A percentile compares a stretch with the other conserved stretches of the same genome.
Evolutionary conservation across 2,329 filamentous ascomycete species (phyloP).

Genomic region (Colletotrichum orchidophilum): DNA sequence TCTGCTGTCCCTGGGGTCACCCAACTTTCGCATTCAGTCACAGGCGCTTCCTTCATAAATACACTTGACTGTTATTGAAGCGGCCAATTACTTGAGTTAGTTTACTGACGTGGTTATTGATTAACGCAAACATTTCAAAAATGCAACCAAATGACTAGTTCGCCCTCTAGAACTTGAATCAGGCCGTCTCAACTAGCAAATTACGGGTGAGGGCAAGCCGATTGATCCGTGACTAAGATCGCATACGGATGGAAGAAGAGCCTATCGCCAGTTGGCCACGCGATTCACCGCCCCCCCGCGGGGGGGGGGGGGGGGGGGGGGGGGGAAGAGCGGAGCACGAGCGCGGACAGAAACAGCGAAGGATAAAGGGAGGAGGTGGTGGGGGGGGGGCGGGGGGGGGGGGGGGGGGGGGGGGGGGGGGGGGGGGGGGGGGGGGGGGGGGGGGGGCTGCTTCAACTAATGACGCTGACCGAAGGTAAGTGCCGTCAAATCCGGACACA

Average conservation of each 20-base stretch:
- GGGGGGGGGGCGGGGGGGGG: too few species aligned
- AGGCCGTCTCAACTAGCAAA: not conserved
- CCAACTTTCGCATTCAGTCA: not conserved
- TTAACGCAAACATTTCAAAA: not conserved
- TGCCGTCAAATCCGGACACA: conserved; percentile 25
- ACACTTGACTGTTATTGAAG: not conserved
- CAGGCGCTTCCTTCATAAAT: not conserved
- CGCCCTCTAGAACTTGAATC: not conserved
- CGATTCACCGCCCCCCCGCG: too few species aligned
- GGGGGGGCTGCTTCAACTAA: conserved; percentile 12
- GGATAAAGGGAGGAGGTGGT: too few species aligned
- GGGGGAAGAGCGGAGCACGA: too few species aligned
- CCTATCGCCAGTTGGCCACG: too few species aligned
- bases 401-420: too few species aligned
- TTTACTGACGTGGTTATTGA: not conserved
- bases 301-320: too few species aligned
- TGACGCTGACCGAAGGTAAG: conserved; percentile 31
- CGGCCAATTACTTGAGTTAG: not conserved
- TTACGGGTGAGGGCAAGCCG: not conserved
- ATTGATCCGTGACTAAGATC: conserved; percentile 25
- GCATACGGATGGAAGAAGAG: conserved; percentile 18
- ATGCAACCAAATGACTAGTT: not conserved
- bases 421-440: too few species aligned
- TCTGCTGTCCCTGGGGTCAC: not conserved
- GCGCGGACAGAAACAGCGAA: too few species aligned